Conservation (phyloP, 805 yeast genomes). For the Metschnikowia noctiluminum region DNA sequence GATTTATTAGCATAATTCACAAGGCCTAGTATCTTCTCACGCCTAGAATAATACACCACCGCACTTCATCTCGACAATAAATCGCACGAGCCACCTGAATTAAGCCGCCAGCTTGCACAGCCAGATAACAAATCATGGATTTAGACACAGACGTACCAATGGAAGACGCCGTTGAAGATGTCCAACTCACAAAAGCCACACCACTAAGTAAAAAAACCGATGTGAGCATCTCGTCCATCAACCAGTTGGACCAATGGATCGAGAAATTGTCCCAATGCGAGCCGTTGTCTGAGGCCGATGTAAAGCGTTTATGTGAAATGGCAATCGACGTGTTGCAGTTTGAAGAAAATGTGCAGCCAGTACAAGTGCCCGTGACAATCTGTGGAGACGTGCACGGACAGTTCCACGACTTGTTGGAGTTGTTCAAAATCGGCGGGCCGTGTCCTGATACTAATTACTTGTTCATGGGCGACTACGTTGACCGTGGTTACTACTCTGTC, state of each 20-base stretch:
- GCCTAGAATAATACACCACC: no score
- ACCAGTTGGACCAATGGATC: slow-evolving; percentile 85
- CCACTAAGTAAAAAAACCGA: slow-evolving; percentile 36
- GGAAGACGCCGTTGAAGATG: slow-evolving; percentile 68
- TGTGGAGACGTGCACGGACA: slow-evolving; percentile 98
- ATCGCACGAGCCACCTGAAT: no score
- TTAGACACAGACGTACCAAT: slow-evolving; percentile 78
- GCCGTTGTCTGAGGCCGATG: slow-evolving; percentile 77
- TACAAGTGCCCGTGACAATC: slow-evolving; percentile 90
- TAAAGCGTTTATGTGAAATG: slow-evolving; percentile 77
- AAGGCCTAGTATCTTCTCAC: no score
- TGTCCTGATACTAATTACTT: slow-evolving; percentile 48
- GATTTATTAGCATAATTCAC: no score
- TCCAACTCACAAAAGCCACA: slow-evolving; percentile 33
- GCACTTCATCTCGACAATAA: no score
- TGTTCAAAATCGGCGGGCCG: slow-evolving; percentile 82
- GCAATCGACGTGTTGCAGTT: slow-evolving; percentile 87
- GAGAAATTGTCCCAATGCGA: slow-evolving; percentile 75
- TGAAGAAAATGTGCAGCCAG: slow-evolving; percentile 95
- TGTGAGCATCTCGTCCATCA: slow-evolving; percentile 39
- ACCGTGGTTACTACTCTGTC: slow-evolving; percentile 85
- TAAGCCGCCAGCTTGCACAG: no score
- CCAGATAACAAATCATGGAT: slow-evolving; percentile 45
- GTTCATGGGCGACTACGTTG: slow-evolving; percentile 72
- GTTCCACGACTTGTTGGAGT: slow-evolving; percentile 90